These are phyloP conservation scores for Coemansia reversa DNA, from an alignment of 192 early-diverging fungal species.

Conservation along the genomic window DNA sequence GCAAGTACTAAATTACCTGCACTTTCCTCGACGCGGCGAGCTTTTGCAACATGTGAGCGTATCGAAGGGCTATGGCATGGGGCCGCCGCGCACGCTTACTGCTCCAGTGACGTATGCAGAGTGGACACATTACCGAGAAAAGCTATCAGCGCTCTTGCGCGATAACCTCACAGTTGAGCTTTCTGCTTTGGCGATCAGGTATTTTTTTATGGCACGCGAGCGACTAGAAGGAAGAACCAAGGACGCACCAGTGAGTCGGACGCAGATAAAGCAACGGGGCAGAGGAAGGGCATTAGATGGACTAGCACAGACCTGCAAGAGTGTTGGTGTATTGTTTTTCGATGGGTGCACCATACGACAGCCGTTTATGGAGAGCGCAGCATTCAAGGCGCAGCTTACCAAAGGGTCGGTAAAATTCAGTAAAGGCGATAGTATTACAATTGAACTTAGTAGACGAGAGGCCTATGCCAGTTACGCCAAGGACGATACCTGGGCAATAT, in stretches of 20 bases:
- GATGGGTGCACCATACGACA: constrained; percentile 42
- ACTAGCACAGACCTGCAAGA: constrained; percentile 30
- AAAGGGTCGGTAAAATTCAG: constrained; percentile 14
- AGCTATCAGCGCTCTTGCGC: constrained; percentile 28
- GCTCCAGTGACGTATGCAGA: constrained; percentile 26
- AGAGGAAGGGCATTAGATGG: background rate
- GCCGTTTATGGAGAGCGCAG: constrained; percentile 35
- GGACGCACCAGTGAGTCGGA: constrained; percentile 6
- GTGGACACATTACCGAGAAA: constrained; percentile 20
- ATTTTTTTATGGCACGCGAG: constrained; percentile 51
- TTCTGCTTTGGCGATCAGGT: constrained; percentile 39
- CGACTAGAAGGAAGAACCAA: constrained; percentile 10
- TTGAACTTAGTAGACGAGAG: constrained; percentile 47
- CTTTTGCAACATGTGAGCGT: constrained; percentile 48
- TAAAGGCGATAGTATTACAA: constrained; percentile 33
- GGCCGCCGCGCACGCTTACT: constrained; percentile 30
- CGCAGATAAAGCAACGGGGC: background rate
- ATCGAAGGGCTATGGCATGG: constrained; percentile 44
- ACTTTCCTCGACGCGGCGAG: constrained; percentile 49
- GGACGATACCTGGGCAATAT: constrained; percentile 53
- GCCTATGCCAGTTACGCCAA: constrained; percentile 40
- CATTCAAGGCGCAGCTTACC: constrained; percentile 31
- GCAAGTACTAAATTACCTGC: constrained; percentile 24
- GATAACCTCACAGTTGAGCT: constrained; percentile 47
- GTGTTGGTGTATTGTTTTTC: constrained; percentile 36